Evolutionary conservation across 345 rosid genomes (phyloP), one percentile per base, ranked within the genome.

Genomic region (Clarkia xantiana): DNA sequence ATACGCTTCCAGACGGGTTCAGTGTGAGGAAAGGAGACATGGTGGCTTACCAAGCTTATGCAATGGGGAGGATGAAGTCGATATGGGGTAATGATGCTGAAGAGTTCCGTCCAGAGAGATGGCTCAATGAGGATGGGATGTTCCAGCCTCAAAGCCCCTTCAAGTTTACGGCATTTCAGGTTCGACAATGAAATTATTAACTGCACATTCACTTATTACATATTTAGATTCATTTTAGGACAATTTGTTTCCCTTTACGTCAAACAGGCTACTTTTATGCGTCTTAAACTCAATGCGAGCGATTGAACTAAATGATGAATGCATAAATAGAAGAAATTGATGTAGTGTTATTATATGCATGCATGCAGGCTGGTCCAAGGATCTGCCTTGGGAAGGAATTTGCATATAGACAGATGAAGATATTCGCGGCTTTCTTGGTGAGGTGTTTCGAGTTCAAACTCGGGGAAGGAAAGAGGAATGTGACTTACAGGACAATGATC

Each of bases 31-130:
- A 63, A 66, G 82, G 82, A 4, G 80, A 76, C 51, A 56, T 65
- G 76, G 71, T 79, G 42, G 14, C 49, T 38, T 79, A 69, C 62
- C 73, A 65, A 40, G 70, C 86, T 2, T 79, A 76, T 65, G 86
- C 78, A 11, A 79, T 74, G 82, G 82, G 86, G 12, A 67, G 86
- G 62, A 79, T 79, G 86, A 71, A 67, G 54, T 72, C 67, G 63
- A 66, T 74, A 38, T 75, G 77, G 78, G 81, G 84, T 3, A 69
- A 75, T 20, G 72, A 75, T 47, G 74, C 74, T 7, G 69, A 67
- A 54, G 69, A 64, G 29, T 80, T 68, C 57, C 56, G 48, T 54
- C 83, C 80, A 11, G 69, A 80, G 49, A 72, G 88, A 64, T 77
- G 81, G 81, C 67, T 77, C 3, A 49, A 71, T 48, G 62, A 67